Conservation (phyloP, 2,329 filamentous ascomycete genomes). For the Diaporthe citriasiana region DNA sequence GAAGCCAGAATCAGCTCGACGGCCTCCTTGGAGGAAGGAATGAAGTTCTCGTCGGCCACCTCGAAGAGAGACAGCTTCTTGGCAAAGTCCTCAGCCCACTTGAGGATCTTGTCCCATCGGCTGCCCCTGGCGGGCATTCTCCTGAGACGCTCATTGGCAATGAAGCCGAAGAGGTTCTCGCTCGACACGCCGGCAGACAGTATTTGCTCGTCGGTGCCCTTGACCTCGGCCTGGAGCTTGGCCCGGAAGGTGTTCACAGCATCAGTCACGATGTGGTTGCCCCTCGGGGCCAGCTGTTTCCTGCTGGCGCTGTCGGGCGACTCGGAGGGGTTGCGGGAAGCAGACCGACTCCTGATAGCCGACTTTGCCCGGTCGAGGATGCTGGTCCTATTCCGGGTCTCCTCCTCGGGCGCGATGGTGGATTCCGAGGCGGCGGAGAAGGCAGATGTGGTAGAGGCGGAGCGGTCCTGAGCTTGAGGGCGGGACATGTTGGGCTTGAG, state of each 20-base stretch:
- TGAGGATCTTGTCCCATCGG: conserved; percentile 43
- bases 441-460: conserved; percentile 39
- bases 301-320: conserved; percentile 35
- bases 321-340: conserved; percentile 38
- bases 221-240: conserved; percentile 42
- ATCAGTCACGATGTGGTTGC: conserved; percentile 43
- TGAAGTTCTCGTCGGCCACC: conserved; percentile 41
- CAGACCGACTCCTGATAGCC: conserved; percentile 36
- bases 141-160: conserved; percentile 42
- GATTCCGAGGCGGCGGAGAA: conserved; percentile 40
- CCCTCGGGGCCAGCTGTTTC: conserved; percentile 38
- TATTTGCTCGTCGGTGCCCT: conserved; percentile 39
- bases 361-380: conserved; percentile 41
- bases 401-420: conserved; percentile 41
- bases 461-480: conserved; percentile 37
- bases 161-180: conserved; percentile 41
- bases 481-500: conserved; percentile 41
- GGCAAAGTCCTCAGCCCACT: conserved; percentile 43
- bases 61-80: conserved; percentile 43
- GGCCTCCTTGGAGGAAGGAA: conserved; percentile 43
- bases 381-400: conserved; percentile 35
- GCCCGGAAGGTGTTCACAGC: conserved; percentile 39
- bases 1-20: conserved; percentile 42
- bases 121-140: conserved; percentile 43
- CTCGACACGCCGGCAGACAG: conserved; percentile 42